A percentile compares a stretch with the other conserved stretches of the same genome.
These are phyloP conservation scores for Apostasia shenzhenica DNA, from an alignment of 106 monocot genomes.

Conservation along the genomic window DNA sequence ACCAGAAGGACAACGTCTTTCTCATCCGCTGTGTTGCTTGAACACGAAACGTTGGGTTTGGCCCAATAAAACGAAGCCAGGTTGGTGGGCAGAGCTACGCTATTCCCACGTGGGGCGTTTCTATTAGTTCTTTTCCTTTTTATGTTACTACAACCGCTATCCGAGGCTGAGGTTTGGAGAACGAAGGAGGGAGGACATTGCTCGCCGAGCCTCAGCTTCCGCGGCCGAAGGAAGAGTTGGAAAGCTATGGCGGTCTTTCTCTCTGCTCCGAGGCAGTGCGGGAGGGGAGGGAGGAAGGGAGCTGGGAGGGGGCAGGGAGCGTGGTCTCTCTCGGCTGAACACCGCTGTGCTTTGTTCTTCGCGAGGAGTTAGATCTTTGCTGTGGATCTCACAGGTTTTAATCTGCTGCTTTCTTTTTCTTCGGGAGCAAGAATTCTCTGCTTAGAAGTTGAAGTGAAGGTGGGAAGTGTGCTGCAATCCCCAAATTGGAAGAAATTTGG, in stretches of 20 bases:
- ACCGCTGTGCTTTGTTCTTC: not conserved
- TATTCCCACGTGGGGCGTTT: not conserved
- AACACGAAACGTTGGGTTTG: too few species aligned
- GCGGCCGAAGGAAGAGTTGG: not conserved
- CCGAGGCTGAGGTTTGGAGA: not conserved
- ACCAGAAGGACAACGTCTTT: too few species aligned
- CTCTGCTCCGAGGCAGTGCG: not conserved
- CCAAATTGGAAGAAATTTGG: not conserved
- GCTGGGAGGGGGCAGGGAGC: not conserved
- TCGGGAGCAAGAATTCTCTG: not conserved
- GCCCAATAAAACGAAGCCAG: too few species aligned
- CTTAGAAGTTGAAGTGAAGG: not conserved
- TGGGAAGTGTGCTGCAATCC: not conserved
- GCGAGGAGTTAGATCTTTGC: constrained; percentile 1
- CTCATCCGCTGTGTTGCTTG: not conserved
- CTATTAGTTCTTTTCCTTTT: not conserved
- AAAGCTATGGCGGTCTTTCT: not conserved
- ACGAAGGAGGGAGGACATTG: not conserved
- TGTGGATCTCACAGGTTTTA: not conserved
- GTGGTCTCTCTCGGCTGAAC: not conserved
- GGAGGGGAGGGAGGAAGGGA: not conserved
- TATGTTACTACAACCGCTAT: not conserved
- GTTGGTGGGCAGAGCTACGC: too few species aligned
- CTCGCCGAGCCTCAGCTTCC: too few species aligned
- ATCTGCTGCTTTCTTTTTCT: not conserved